Conservation (phyloP, 768 basidiomycete species). For the Goffeauzyma gilvescens region DNA sequence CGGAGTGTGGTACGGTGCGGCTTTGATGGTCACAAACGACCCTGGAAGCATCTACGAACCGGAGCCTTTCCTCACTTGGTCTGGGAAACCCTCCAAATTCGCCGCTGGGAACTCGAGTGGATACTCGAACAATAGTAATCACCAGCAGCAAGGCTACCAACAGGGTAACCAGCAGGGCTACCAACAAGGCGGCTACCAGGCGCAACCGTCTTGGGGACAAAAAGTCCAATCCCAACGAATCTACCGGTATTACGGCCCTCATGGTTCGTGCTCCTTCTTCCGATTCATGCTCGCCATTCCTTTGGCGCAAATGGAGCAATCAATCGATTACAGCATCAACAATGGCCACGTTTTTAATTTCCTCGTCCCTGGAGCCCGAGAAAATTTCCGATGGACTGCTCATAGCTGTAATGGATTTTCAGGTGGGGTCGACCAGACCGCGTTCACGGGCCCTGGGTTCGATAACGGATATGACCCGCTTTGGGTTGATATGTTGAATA, state of each 20-base stretch:
- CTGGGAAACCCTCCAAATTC: conserved; percentile 19
- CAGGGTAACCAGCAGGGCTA: conserved; percentile 7
- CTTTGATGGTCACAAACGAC: conserved; percentile 40
- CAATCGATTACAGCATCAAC: conserved; percentile 64
- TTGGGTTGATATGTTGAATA: conserved; percentile 76
- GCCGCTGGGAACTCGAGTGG: conserved; percentile 11
- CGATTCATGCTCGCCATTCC: conserved; percentile 74
- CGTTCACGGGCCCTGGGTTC: conserved; percentile 43
- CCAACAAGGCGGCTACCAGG: not conserved
- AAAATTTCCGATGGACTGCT: conserved; percentile 81
- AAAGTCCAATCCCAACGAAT: conserved; percentile 15
- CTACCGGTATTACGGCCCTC: conserved; percentile 16
- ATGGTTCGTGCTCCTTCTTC: conserved; percentile 81
- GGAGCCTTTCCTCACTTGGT: conserved; percentile 14
- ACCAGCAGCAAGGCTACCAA: conserved; percentile 3
- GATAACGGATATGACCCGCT: conserved; percentile 70
- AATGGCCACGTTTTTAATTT: conserved; percentile 58
- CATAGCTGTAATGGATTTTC: conserved; percentile 38
- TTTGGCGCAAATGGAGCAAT: conserved; percentile 50
- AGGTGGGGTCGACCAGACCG: conserved; percentile 50
- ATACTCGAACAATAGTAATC: no score
- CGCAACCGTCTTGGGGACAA: not conserved
- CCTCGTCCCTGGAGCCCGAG: conserved; percentile 54
- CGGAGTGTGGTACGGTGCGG: conserved; percentile 71
- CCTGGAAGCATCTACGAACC: conserved; percentile 18